phyloP scores from a whole-genome alignment of 2,329 filamentous ascomycete species.

The Zasmidium citrigriseum region DNA sequence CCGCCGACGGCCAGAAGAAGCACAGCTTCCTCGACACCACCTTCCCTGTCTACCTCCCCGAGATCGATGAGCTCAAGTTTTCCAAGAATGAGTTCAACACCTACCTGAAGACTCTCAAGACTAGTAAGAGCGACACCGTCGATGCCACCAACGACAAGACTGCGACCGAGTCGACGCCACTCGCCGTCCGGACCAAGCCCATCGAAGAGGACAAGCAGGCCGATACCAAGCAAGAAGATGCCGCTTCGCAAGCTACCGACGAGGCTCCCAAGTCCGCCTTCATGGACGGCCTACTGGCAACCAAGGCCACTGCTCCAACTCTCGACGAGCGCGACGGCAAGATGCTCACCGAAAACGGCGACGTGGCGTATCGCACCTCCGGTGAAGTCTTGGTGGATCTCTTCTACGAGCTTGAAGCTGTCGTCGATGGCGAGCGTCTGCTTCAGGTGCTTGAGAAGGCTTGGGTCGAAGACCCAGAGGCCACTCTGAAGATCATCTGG shows the following conservation, averaged over 20 bases:
- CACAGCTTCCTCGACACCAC: constrained; percentile 20
- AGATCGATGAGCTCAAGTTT: constrained; percentile 22
- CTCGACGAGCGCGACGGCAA: constrained; percentile 35
- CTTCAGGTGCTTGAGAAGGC: constrained; percentile 47
- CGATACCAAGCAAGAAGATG: neutral
- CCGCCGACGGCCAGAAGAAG: neutral
- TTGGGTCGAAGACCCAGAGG: constrained; percentile 52
- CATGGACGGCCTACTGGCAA: constrained; percentile 21
- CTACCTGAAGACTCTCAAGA: neutral
- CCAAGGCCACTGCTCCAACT: constrained; percentile 17
- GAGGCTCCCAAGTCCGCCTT: constrained; percentile 15
- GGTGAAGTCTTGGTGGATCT: constrained; percentile 53
- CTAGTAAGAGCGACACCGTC: neutral
- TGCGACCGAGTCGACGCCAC: neutral
- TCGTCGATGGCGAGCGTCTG: constrained; percentile 41
- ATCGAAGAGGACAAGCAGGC: neutral
- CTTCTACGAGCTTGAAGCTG: constrained; percentile 54
- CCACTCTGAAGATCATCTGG: constrained; percentile 62
- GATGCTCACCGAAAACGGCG: constrained; percentile 56
- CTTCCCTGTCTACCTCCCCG: constrained; percentile 24
- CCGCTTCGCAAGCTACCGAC: neutral
- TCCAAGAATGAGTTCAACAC: constrained; percentile 18
- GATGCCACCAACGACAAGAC: neutral
- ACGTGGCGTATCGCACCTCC: constrained; percentile 52
- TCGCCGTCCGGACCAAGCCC: neutral